phyloP scores from a whole-genome alignment of 192 early-diverging fungal genomes.

The Coemansia sp. region DNA sequence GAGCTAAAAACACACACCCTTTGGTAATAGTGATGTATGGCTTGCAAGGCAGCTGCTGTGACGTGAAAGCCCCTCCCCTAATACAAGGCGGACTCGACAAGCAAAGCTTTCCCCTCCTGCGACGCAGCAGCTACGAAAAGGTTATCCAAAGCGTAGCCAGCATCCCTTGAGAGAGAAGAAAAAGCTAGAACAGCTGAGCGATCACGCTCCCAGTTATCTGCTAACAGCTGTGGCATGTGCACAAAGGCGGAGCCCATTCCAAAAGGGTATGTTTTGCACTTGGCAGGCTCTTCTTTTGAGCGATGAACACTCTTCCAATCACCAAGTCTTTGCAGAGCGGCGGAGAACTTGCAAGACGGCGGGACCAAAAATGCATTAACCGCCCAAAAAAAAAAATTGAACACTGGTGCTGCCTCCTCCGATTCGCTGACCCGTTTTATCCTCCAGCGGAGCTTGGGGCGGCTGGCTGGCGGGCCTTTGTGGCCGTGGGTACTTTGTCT shows the following conservation, averaged over 20 bases:
- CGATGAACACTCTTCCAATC: neutral
- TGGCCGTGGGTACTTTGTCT: neutral
- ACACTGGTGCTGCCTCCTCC: neutral
- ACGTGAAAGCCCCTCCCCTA: no score
- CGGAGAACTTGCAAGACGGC: neutral
- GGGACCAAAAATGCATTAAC: neutral
- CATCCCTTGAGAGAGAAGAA: neutral
- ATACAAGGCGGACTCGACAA: neutral
- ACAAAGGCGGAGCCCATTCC: neutral
- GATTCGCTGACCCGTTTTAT: neutral
- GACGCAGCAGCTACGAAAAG: neutral
- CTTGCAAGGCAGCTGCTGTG: neutral
- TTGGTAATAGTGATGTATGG: neutral
- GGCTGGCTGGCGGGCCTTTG: no score
- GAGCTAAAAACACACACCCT: neutral
- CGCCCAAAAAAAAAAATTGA: neutral
- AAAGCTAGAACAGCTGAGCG: neutral
- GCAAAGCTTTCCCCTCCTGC: neutral
- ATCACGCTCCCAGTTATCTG: neutral
- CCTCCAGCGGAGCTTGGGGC: no score
- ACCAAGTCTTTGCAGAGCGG: neutral
- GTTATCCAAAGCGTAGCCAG: neutral
- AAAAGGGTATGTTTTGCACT: neutral
- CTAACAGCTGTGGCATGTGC: neutral
- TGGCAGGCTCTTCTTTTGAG: neutral